Conservation (phyloP, 2,329 filamentous ascomycete species). For the Bipolaris victoriae region DNA sequence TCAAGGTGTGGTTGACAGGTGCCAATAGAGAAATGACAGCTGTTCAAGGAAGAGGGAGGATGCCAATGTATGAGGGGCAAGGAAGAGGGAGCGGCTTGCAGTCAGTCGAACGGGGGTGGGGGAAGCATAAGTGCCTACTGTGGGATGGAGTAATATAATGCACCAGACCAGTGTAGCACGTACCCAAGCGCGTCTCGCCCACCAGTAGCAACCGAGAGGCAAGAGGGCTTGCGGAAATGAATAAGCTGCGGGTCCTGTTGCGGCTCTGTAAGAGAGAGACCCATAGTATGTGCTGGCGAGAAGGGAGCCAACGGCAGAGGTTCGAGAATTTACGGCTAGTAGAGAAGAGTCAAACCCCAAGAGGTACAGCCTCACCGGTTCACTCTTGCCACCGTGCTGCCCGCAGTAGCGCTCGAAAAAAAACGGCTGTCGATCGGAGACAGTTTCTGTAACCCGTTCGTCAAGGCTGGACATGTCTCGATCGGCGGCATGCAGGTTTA, state of each 20-base stretch:
- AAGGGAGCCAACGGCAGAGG: conserved; percentile 46
- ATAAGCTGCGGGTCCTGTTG: conserved; percentile 50
- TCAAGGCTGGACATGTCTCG: conserved; percentile 44
- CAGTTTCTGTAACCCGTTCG: conserved; percentile 39
- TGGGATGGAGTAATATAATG: conserved; percentile 52
- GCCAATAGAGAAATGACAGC: conserved; percentile 47
- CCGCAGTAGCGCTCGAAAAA: conserved; percentile 43
- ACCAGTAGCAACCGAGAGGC: conserved; percentile 60
- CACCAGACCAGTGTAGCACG: conserved; percentile 48
- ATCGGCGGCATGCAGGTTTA: conserved; percentile 40
- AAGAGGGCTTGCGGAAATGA: conserved; percentile 48
- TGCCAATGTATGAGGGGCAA: conserved; percentile 45
- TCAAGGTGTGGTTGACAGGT: conserved; percentile 40
- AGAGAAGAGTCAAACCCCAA: conserved; percentile 42
- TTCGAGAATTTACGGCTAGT: conserved; percentile 49
- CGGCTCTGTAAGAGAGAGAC: conserved; percentile 54
- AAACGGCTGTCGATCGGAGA: conserved; percentile 43
- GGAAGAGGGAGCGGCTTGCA: conserved; percentile 48
- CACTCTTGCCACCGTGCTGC: conserved; percentile 47
- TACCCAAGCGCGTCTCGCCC: conserved; percentile 52
- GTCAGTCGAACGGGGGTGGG: conserved; percentile 43
- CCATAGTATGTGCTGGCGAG: conserved; percentile 85
- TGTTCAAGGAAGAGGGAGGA: conserved; percentile 39
- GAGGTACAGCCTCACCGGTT: conserved; percentile 49
- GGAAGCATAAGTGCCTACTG: conserved; percentile 46